Evolutionary conservation across 2,329 filamentous ascomycete species (phyloP).

Genomic region (Verticillium longisporum): DNA sequence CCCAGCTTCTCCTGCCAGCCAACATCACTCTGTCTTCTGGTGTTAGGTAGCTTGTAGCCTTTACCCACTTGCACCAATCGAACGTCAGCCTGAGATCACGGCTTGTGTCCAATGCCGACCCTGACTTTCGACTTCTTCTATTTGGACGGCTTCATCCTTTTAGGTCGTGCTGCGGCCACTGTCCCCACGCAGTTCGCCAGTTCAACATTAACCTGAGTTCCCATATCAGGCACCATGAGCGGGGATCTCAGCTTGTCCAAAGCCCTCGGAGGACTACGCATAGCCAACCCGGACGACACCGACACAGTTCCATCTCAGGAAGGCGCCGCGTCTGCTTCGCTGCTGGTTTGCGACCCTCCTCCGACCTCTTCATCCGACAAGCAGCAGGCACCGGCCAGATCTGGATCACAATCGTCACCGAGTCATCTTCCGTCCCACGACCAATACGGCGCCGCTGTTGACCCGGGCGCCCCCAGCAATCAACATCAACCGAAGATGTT

Average conservation of each 20-base stretch:
- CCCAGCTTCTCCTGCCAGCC: no score
- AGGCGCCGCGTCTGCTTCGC: not conserved
- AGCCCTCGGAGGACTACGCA: slow-evolving; percentile 87
- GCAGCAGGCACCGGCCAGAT: not conserved
- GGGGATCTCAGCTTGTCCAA: slow-evolving; percentile 88
- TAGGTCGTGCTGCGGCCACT: slow-evolving; percentile 1
- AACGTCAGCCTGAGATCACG: not conserved
- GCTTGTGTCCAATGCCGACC: not conserved
- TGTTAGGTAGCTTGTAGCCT: no score
- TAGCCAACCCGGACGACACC: slow-evolving; percentile 88
- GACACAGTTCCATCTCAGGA: slow-evolving; percentile 15
- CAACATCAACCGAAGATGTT: slow-evolving; percentile 31
- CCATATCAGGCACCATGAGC: slow-evolving; percentile 60
- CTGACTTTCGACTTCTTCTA: not conserved
- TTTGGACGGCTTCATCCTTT: not conserved
- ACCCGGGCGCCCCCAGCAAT: slow-evolving; percentile 14
- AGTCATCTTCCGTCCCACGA: not conserved
- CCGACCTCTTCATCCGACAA: not conserved
- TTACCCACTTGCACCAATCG: not conserved
- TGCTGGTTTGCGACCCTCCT: not conserved
- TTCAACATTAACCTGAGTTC: not conserved
- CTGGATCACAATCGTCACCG: not conserved
- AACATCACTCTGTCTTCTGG: no score
- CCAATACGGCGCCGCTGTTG: not conserved
- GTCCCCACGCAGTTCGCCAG: slow-evolving; percentile 1